Percentiles rank a stretch among this genome's conserved stretches.
phyloP scores from a whole-genome alignment of 805 yeast genomes.

The Pichia scutulata region DNA sequence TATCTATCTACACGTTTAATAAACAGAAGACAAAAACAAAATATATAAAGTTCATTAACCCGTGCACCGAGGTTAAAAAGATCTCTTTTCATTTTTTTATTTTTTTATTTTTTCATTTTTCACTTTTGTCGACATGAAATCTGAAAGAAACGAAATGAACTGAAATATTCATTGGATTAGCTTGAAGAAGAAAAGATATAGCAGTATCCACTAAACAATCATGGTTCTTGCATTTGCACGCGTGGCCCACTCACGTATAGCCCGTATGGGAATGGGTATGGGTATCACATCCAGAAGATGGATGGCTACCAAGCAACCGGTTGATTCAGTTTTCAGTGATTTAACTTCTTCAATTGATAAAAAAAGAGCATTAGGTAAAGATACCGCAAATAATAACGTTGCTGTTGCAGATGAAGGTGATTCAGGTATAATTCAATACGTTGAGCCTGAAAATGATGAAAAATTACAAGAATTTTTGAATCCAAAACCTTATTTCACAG shows the following conservation, averaged over 20 bases:
- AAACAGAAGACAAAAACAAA: too few relatives aligned
- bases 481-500: constrained; percentile 46
- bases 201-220: not conserved
- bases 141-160: not conserved
- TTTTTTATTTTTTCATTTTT: not conserved
- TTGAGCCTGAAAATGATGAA: constrained; percentile 26
- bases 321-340: constrained; percentile 24
- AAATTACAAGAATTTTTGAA: constrained; percentile 43
- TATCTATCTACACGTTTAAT: too few relatives aligned
- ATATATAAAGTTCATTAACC: too few relatives aligned
- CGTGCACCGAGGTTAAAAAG: not conserved
- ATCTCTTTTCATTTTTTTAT: too few relatives aligned
- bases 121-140: not conserved
- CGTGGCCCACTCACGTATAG: not conserved
- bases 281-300: not conserved
- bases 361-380: not conserved
- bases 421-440: constrained; percentile 10
- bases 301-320: constrained; percentile 6
- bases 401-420: constrained; percentile 11
- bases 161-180: not conserved
- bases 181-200: not conserved
- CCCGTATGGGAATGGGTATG: not conserved
- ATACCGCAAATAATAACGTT: not conserved
- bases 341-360: constrained; percentile 15
- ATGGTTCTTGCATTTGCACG: constrained; percentile 3